phyloP scores from a whole-genome alignment of 2,329 filamentous ascomycete species.

The Nannizziopsis barbatae region DNA sequence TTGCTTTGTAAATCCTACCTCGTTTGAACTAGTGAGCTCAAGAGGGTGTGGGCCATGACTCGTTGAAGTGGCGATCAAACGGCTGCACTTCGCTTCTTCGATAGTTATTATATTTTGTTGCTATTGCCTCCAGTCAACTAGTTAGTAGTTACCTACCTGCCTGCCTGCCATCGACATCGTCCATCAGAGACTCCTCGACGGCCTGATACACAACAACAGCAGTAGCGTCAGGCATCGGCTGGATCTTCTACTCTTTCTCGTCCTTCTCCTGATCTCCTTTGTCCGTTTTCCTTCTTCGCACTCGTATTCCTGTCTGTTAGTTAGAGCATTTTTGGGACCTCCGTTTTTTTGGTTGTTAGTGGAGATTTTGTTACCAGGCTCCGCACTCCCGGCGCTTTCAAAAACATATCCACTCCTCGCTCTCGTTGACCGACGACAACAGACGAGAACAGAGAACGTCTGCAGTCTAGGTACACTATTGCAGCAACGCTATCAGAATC shows the following conservation, averaged over 20 bases:
- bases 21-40: no score
- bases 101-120: no score
- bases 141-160: background rate
- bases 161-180: background rate
- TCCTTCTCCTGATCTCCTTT: background rate
- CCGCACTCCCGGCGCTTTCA: background rate
- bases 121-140: background rate
- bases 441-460: no score
- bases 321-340: background rate
- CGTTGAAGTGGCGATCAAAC: no score
- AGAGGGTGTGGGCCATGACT: no score
- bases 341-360: constrained; percentile 3
- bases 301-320: background rate
- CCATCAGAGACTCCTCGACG: background rate
- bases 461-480: background rate
- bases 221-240: no score
- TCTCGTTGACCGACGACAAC: background rate
- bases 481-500: background rate
- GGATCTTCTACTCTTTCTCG: no score
- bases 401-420: background rate
- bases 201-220: no score
- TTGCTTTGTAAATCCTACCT: no score
- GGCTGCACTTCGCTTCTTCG: no score
- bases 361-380: constrained; percentile 2
- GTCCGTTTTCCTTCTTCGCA: no score